Evolutionary conservation across 768 basidiomycete genomes (phyloP), one percentile per base, ranked within the genome.

Genomic region (Tylopilus sp.): DNA sequence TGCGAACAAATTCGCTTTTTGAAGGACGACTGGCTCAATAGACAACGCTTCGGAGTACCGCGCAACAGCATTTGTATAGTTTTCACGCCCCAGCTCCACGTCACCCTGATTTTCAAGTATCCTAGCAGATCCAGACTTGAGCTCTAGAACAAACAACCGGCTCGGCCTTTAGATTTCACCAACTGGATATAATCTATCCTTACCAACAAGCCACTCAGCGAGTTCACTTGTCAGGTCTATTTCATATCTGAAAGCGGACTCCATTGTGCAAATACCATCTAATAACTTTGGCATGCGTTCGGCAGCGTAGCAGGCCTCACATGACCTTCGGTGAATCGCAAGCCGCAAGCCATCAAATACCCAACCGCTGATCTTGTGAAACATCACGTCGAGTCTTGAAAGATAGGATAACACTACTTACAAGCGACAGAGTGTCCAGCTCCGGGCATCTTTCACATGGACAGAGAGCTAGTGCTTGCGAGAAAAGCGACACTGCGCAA

Each of bases 321-420:
- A 60, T 30, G 26, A 44, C 23, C 50, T 38, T 13, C 10, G 52
- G 28, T 50, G 28, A 20, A 62, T 42, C 11, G 39, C 5, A 30
- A 55, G 39, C 38, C 41, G 50, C 25, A 63, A 26, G 11, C 12
- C 52, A 31, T 51, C 50, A 25, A 62, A 60, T 11, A 25, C 30
- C 61, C 61, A 62, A 18, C 61, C 51, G 9, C 33, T 57, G 15
- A 60, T 41, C 61, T 60, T 33, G 39, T 3, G 36, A 3, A 13
- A 9, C n/a, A 13, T 47, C 22, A 38, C 10, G 7, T 9, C 38
- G 4, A 47, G n/a, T 11, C 25, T 23, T 1, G 8, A 8, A 7
- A 40, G n/a, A 41, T 46, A 2, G 10, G 0, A 31, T 26, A 15
- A 6, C 36, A 31, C 20, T 2, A 8, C 58, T 57, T 42, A 62